These are phyloP conservation scores for Aspergillus jensenii DNA, from an alignment of 2,329 filamentous ascomycete species.

Conservation along the genomic window DNA sequence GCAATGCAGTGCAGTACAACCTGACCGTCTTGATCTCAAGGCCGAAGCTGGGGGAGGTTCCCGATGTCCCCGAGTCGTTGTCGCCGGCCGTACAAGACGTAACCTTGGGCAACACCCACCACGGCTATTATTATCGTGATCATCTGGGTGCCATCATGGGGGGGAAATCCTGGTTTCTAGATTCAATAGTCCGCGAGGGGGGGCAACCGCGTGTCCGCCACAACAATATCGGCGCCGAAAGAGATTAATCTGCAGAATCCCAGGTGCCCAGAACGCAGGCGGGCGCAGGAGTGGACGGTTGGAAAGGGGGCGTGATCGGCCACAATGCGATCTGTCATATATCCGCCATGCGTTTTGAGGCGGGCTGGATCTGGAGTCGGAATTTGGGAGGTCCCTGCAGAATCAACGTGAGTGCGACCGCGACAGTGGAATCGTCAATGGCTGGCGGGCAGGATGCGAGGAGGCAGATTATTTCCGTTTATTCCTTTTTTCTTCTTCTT, in stretches of 20 bases:
- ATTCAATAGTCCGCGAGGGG: too few species aligned
- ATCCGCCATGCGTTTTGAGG: not conserved
- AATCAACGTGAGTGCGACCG: conserved; percentile 2
- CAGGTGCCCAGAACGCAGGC: too few species aligned
- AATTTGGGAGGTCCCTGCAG: conserved; percentile 6
- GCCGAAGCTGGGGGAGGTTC: conserved; percentile 2
- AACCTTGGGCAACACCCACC: not conserved
- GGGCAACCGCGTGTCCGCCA: conserved; percentile 6
- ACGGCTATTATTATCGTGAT: too few species aligned
- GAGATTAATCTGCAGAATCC: too few species aligned
- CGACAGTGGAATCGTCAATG: too few species aligned
- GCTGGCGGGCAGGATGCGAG: not conserved
- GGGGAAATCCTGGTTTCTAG: too few species aligned
- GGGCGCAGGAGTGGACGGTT: too few species aligned
- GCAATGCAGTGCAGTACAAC: not conserved
- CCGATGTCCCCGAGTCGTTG: conserved; percentile 5
- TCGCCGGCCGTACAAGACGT: not conserved
- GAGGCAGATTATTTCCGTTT: not conserved
- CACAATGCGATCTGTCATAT: conserved; percentile 11
- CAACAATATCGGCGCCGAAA: not conserved
- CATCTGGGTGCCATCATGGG: too few species aligned
- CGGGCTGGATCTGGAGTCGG: not conserved
- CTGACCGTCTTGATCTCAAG: not conserved
- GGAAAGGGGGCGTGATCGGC: conserved; percentile 1
- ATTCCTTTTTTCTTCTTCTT: not conserved